Conservation (phyloP, 352 stramenopile genomes). For the Stramenopiles sp. region DNA sequence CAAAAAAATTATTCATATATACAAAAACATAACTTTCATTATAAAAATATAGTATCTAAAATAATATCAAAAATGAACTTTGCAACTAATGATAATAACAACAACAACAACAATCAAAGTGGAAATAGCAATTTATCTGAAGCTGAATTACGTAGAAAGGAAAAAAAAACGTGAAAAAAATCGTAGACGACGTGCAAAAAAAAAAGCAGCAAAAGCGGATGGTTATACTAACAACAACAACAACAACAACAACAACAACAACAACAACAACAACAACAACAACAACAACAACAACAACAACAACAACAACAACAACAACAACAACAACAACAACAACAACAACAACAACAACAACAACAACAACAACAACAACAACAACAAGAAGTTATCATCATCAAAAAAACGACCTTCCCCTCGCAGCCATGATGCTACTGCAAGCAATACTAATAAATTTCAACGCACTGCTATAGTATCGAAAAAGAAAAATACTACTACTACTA, state of each 20-base stretch:
- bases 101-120: no score
- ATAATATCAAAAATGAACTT: no score
- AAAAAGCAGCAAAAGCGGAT: background rate
- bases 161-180: background rate
- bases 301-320: constrained; percentile 2
- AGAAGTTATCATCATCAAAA: background rate
- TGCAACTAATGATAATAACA: no score
- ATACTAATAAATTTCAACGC: background rate
- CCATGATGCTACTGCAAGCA: background rate
- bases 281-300: background rate
- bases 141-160: background rate
- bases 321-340: background rate
- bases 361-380: background rate
- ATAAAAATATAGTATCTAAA: no score
- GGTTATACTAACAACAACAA: background rate
- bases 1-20: no score
- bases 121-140: no score
- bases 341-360: constrained; percentile 4
- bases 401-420: background rate
- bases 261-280: background rate
- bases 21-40: no score
- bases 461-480: background rate
- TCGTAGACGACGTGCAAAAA: background rate
- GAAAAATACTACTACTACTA: background rate
- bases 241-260: constrained; percentile 2